Percentiles rank a stretch among this genome's conserved stretches.
Evolutionary conservation across 768 basidiomycete genomes (phyloP).

Genomic region (Exidia glandulosa): DNA sequence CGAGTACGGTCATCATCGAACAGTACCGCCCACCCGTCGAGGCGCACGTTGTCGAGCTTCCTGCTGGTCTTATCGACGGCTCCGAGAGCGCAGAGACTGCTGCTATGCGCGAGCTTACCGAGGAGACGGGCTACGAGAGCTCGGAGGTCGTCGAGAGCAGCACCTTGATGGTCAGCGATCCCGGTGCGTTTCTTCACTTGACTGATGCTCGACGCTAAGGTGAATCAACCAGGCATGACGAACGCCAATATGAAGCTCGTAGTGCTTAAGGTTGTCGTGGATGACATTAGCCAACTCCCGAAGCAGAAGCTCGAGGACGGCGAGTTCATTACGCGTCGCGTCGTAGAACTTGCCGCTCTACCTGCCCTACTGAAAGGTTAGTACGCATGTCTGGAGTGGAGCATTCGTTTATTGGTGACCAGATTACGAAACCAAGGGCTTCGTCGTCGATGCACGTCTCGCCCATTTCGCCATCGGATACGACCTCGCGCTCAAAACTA

Average conservation of each 20-base stretch:
- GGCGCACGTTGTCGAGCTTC: conserved; percentile 58
- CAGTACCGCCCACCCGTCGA: conserved; percentile 86
- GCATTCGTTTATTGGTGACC: conserved; percentile 8
- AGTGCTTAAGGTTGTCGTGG: conserved; percentile 54
- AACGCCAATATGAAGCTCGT: conserved; percentile 89
- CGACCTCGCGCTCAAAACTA: conserved; percentile 30
- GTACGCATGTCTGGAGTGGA: conserved; percentile 33
- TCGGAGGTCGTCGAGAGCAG: conserved; percentile 51
- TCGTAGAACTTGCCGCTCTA: conserved; percentile 59
- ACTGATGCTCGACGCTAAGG: neutral
- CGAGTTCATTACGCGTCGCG: conserved; percentile 67
- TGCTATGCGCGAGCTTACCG: conserved; percentile 80
- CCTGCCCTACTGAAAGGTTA: conserved; percentile 54
- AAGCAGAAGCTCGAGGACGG: conserved; percentile 72
- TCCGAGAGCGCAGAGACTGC: conserved; percentile 71
- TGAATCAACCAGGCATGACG: conserved; percentile 60
- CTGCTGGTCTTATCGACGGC: conserved; percentile 78
- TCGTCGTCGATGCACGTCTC: conserved; percentile 63
- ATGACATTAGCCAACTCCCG: conserved; percentile 37
- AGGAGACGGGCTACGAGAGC: conserved; percentile 73
- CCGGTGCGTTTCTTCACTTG: conserved; percentile 35
- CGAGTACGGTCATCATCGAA: conserved; percentile 77
- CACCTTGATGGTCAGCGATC: conserved; percentile 55
- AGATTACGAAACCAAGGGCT: conserved; percentile 29
- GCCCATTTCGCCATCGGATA: conserved; percentile 68